A percentile compares a stretch with the other conserved stretches of the same genome.
phyloP scores from a whole-genome alignment of 768 basidiomycete genomes.

The Gautieria morchelliformis region DNA sequence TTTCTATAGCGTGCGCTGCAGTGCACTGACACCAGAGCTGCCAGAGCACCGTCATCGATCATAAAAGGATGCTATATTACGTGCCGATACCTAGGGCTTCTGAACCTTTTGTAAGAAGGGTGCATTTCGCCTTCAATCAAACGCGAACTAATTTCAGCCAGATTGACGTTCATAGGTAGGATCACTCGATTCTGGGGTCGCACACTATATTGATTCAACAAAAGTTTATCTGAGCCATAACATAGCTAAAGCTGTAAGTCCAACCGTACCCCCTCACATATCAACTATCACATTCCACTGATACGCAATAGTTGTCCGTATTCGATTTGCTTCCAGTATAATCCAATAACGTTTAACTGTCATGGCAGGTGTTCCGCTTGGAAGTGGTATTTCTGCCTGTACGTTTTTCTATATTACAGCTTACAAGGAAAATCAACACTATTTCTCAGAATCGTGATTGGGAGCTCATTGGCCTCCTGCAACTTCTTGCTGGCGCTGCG shows the following conservation, averaged over 20 bases:
- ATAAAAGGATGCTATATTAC: not conserved
- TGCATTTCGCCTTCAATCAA: not conserved
- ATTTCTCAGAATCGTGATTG: not conserved
- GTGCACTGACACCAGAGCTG: not conserved
- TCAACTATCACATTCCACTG: not conserved
- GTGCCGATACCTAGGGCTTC: not conserved
- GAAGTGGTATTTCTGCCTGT: not conserved
- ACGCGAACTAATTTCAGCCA: not conserved
- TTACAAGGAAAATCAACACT: not conserved
- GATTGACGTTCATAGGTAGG: not conserved
- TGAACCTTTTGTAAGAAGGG: not conserved
- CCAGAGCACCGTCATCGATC: not conserved
- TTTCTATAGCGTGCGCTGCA: not conserved
- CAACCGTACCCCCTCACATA: not conserved
- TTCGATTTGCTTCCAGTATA: not conserved
- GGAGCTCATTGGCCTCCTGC: not conserved
- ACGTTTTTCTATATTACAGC: not conserved
- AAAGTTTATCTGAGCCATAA: not conserved
- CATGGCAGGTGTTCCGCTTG: not conserved
- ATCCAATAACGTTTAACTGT: too few species aligned
- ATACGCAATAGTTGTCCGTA: not conserved
- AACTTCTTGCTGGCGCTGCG: not conserved
- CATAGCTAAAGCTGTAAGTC: not conserved
- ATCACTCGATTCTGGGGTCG: too few species aligned
- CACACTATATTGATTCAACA: too few species aligned